Conservation (phyloP, 1,284 basidiomycete genomes). For the Vanrija humicola region DNA sequence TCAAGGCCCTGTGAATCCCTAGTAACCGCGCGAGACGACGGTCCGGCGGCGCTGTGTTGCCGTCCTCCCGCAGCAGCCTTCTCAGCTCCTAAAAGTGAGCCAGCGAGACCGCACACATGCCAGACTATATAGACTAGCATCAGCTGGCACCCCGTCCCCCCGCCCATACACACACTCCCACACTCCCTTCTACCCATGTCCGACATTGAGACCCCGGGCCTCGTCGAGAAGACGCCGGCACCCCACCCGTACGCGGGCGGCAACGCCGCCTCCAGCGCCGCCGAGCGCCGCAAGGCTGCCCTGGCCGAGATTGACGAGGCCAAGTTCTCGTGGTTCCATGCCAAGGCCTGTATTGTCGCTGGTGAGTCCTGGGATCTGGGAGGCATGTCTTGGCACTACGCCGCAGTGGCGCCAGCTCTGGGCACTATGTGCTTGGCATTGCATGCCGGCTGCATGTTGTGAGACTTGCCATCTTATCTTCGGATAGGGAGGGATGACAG, state of each 20-base stretch:
- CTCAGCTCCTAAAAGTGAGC: too few relatives aligned
- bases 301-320: conserved; percentile 72
- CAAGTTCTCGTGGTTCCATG: conserved; percentile 58
- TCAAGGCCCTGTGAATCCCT: too few relatives aligned
- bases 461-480: too few relatives aligned
- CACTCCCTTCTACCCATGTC: not conserved
- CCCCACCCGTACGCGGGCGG: conserved; percentile 1
- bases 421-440: not conserved
- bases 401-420: not conserved
- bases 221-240: conserved; percentile 7
- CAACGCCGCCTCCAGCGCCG: conserved; percentile 19
- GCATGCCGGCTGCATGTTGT: not conserved
- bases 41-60: too few relatives aligned
- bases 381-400: not conserved
- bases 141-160: too few relatives aligned
- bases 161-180: not conserved
- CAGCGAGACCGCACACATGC: too few relatives aligned
- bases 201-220: not conserved
- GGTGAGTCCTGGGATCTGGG: conserved; percentile 27
- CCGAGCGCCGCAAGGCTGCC: conserved; percentile 61
- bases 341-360: conserved; percentile 51
- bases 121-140: too few relatives aligned
- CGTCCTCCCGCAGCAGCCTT: too few relatives aligned
- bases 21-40: too few relatives aligned
- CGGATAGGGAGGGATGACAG: too few relatives aligned